Conservation (phyloP, 2,329 filamentous ascomycete genomes). For the Akanthomyces dipterigenus region DNA sequence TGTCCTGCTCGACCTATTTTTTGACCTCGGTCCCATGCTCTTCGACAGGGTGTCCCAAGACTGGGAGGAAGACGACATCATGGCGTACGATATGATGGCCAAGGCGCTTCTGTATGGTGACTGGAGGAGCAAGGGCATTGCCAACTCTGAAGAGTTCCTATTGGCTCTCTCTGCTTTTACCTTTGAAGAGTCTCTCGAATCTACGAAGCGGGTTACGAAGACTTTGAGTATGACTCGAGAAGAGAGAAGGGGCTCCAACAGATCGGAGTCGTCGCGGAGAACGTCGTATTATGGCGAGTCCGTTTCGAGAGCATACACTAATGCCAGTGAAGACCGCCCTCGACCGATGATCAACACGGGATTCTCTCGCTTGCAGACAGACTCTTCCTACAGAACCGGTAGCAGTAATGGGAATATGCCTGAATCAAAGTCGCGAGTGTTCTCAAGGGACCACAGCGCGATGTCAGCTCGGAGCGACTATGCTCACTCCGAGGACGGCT, state of each 20-base stretch:
- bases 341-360: neutral
- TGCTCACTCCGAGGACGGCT: neutral
- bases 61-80: conserved; percentile 3
- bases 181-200: neutral
- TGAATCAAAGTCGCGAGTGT: neutral
- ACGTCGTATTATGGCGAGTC: neutral
- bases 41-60: conserved; percentile 2
- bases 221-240: neutral
- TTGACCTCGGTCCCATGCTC: conserved; percentile 1
- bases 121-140: neutral
- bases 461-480: neutral
- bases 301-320: neutral
- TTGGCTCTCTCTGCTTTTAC: neutral
- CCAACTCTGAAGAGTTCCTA: conserved; percentile 5
- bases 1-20: neutral
- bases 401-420: neutral
- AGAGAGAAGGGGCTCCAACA: neutral
- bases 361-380: neutral
- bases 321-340: neutral
- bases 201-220: neutral
- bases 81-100: conserved; percentile 2
- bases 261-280: neutral
- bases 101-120: conserved; percentile 1
- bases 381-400: neutral
- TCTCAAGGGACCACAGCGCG: neutral